These are phyloP conservation scores for Leccinum broughii DNA, from an alignment of 768 basidiomycete genomes.

Conservation along the genomic window DNA sequence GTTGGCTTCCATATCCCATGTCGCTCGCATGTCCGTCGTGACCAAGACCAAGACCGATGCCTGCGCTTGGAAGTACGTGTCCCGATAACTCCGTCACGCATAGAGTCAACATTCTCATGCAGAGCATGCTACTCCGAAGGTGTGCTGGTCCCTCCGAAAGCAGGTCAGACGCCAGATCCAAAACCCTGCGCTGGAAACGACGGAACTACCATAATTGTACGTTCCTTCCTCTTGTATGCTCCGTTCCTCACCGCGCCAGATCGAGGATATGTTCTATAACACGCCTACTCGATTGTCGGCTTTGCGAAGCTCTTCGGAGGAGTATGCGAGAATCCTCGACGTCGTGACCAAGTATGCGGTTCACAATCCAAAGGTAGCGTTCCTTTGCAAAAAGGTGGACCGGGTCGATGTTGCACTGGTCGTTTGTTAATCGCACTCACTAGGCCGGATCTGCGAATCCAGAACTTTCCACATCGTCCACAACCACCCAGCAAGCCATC, in stretches of 20 bases:
- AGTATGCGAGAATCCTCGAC: conserved; percentile 88
- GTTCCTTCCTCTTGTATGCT: conserved; percentile 20
- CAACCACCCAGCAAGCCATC: conserved; percentile 68
- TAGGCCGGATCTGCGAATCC: conserved; percentile 74
- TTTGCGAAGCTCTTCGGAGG: conserved; percentile 82
- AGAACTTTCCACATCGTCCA: conserved; percentile 78
- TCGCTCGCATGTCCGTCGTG: conserved; percentile 83
- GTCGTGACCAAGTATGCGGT: conserved; percentile 92
- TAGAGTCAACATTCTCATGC: conserved; percentile 9
- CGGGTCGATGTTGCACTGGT: neutral
- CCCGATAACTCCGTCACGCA: neutral
- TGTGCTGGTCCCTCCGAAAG: conserved; percentile 63
- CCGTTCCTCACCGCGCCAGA: conserved; percentile 47
- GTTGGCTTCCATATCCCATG: conserved; percentile 92
- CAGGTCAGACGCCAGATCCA: conserved; percentile 71
- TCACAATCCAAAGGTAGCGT: conserved; percentile 87
- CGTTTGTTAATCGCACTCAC: conserved; percentile 5
- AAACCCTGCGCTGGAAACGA: conserved; percentile 94
- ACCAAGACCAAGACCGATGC: conserved; percentile 83
- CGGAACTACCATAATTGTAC: conserved; percentile 84
- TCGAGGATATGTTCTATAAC: conserved; percentile 95
- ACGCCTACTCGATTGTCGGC: conserved; percentile 85
- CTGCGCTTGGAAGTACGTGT: conserved; percentile 90
- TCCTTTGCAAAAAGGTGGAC: conserved; percentile 87
- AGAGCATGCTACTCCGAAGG: conserved; percentile 89